Evolutionary conservation across 805 yeast species (phyloP), one percentile per base, ranked within the genome.

Genomic region (Saccharomyces mikatae): DNA sequence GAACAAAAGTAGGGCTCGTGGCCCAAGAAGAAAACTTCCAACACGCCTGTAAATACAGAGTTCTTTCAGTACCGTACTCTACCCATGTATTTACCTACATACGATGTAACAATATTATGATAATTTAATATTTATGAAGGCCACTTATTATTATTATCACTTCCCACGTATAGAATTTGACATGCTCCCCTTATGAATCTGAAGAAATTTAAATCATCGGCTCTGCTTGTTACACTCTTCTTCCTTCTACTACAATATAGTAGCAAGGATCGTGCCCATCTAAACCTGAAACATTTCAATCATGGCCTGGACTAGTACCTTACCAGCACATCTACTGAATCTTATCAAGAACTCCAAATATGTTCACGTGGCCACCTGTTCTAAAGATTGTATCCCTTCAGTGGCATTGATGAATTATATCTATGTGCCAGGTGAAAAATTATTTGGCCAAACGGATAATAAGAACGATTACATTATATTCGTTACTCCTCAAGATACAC

Each of bases 351-450:
- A 79, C 13, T 84, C 89, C 10, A 79, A 84, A 58, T 86, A 82
- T 68, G 81, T 91, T 44, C 97, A 91, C 68, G 75, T 91, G 49
- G 97, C 92, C 2, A 92, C 98, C 1, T 80, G 89, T 56, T 74
- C 76, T 51, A 67, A 68, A 9, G 78, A 87, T 47, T 77, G 85
- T 61, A 70, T 81, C 48, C 98, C 98, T 5, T 94, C 91, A 57
- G 96, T 90, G 2, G 81, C 94, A 21, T 76, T 92, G 58, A 92
- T 92, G 98, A 92, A 89, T 71, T 92, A 88, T 70, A 83, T 91
- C 3, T 88, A 83, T 66, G 70, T 85, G 22, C 74, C 76, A 4
- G 67, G 77, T 5, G 65, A 66, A n/a, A 71, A 75, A 30, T 64
- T 74, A 0, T 77, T 61, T 58, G 52, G 55, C 0, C 57, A 58